Evolutionary conservation across 805 yeast species (phyloP), one percentile per base, ranked within the genome.

Genomic region (Kodamaea laetipori): DNA sequence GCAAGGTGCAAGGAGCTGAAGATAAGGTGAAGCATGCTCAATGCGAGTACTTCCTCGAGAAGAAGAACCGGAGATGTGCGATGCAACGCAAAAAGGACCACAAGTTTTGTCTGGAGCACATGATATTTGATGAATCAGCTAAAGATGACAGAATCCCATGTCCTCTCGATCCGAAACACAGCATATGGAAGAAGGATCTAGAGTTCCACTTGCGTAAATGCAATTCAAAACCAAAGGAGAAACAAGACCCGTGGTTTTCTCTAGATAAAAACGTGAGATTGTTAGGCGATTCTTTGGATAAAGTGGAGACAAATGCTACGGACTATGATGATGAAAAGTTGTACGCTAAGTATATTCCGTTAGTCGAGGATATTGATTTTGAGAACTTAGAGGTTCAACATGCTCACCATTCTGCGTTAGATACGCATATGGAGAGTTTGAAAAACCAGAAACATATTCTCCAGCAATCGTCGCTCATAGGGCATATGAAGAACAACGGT

Each of bases 391-490:
- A 45, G 11, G 37, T 48, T 9, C 46, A 45, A 10, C 41, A 48
- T 3, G 37, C 49, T 10, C 44, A 43, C 12, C 74, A 71, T 44
- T 23, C 47, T 0, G 74, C 73, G 1, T 57, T 70, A 21, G 46
- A 56, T 12, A 25, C 36, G 9, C 66, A 90, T 45, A 65, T 78
- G 37, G 63, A 63, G 3, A 77, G 78, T 50, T 61, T 81, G 24
- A 68, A 67, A 16, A 80, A 81, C 58, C 77, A 73, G 48, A 89
- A 89, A 55, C 97, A 90, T 64, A 84, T 92, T 1, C 58, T 74
- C 3, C 97, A 90, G 59, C 97, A 90, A 60, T 75, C 90, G 0
- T 84, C 95, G 1, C 60, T 90, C 45, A 84, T 86, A 11, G 89
- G 86, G 1, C 85, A 85, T 48, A 60, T 90, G 54, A 68, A 73